Conservation (phyloP, 2,329 filamentous ascomycete species). For the Claviceps arundinis region DNA sequence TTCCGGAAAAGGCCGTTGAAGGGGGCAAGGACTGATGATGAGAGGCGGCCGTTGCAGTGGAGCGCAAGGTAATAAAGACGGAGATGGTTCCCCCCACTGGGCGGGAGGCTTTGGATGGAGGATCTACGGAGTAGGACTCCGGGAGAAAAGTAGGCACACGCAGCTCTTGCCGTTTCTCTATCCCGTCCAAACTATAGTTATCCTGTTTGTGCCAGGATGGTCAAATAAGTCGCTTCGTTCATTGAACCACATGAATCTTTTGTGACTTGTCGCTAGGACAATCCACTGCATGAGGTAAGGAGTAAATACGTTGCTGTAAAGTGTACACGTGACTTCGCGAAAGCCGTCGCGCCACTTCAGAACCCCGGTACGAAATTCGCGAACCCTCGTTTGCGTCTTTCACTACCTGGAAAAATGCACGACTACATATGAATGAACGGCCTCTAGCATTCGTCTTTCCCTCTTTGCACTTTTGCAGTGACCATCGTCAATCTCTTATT, state of each 20-base stretch:
- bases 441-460: not conserved
- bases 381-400: not conserved
- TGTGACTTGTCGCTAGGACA: not conserved
- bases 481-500: not conserved
- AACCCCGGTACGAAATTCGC: slow-evolving; percentile 6
- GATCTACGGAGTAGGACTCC: not conserved
- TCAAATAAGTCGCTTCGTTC: not conserved
- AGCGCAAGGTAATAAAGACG: not conserved
- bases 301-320: not conserved
- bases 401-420: not conserved
- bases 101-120: not conserved
- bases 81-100: not conserved
- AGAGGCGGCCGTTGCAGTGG: not conserved
- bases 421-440: not conserved
- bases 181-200: not conserved
- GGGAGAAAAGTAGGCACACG: not conserved
- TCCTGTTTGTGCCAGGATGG: not conserved
- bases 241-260: not conserved
- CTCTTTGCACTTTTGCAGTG: not conserved
- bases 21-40: not conserved
- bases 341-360: slow-evolving; percentile 2
- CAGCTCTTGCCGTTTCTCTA: not conserved
- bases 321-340: slow-evolving; percentile 15
- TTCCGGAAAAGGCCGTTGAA: not conserved
- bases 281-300: not conserved